A percentile compares a stretch with the other conserved stretches of the same genome.
These are phyloP conservation scores for Annulohypoxylon truncatum DNA, from an alignment of 2,329 filamentous ascomycete species.

Conservation along the genomic window DNA sequence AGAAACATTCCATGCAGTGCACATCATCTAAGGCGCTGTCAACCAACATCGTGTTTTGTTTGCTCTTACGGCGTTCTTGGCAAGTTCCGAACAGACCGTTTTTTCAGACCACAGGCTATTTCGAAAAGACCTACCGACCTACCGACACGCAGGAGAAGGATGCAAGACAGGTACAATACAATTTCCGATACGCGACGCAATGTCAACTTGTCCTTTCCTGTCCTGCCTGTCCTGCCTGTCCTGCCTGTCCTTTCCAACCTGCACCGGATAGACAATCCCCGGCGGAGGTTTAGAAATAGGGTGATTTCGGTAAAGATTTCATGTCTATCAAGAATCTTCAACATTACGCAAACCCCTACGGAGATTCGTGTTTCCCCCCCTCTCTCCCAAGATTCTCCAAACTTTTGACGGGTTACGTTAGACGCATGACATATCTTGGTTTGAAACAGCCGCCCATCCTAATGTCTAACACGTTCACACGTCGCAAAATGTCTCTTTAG, in stretches of 20 bases:
- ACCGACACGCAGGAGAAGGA: slow-evolving; percentile 32
- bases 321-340: neutral
- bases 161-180: slow-evolving; percentile 16
- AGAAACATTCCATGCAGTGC: slow-evolving; percentile 49
- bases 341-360: slow-evolving; percentile 9
- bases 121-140: slow-evolving; percentile 28
- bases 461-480: slow-evolving; percentile 1
- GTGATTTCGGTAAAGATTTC: slow-evolving; percentile 25
- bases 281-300: slow-evolving; percentile 19
- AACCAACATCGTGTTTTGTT: slow-evolving; percentile 22
- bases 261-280: slow-evolving; percentile 35
- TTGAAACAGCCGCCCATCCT: slow-evolving; percentile 20
- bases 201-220: slow-evolving; percentile 20
- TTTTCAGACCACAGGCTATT: slow-evolving; percentile 31
- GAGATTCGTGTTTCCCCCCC: neutral
- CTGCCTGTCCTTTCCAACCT: slow-evolving; percentile 2
- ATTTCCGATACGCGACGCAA: slow-evolving; percentile 27
- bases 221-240: slow-evolving; percentile 7
- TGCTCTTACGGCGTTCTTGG: slow-evolving; percentile 26
- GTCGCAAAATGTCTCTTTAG: slow-evolving; percentile 16
- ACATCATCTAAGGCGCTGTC: slow-evolving; percentile 34
- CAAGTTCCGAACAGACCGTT: slow-evolving; percentile 16
- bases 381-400: slow-evolving; percentile 2
- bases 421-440: slow-evolving; percentile 9
- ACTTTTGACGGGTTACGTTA: slow-evolving; percentile 2